Evolutionary conservation across 345 rosid genomes (phyloP), one percentile per base, ranked within the genome.

Genomic region (Aquilaria yunnanensis): DNA sequence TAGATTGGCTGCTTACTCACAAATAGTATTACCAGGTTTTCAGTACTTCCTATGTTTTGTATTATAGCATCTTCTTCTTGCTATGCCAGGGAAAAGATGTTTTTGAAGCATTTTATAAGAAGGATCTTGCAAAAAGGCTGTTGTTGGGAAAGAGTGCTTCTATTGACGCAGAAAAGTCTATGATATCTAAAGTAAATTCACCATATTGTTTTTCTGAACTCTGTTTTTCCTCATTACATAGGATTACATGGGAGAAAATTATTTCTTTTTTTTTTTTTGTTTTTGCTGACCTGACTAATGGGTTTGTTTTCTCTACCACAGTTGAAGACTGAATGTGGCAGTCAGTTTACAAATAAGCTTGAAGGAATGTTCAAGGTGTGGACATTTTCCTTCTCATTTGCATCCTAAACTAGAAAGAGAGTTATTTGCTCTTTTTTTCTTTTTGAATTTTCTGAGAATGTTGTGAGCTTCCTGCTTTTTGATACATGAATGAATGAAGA

Each of bases 301-400:
- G 31, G 61, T 59, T 70, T 65, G 1, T 70, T 63, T 34, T 8
- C 12, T 31, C 58, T 47, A 61, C 43, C 81, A 73, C 99, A 94
- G 99, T 83, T 94, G 61, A 94, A 94, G 84, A 94, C 91, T 0
- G 99, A 94, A 80, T 94, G 99, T 71, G 97, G 99, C 59, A 88
- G 97, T 73, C 99, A 94, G 74, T 94, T 94, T 67, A 90, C 97
- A 14, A 94, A 94, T 83, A 94, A 94, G 70, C 99, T 94, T 57
- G 99, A 94, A 62, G 97, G 99, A 64, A 94, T 94, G 99, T 94
- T 94, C 75, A 94, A 94, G 99, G 99, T 90, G 59, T 47, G 66
- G 43, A 34, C 61, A 23, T 62, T 50, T 57, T n/a, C 41, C 57
- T 52, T 61, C 45, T 73, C 23, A 3, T 41, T 29, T 55, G 5